Evolutionary conservation across 257 asterid species (phyloP).

Genomic region (Solanum bulbocastanum): DNA sequence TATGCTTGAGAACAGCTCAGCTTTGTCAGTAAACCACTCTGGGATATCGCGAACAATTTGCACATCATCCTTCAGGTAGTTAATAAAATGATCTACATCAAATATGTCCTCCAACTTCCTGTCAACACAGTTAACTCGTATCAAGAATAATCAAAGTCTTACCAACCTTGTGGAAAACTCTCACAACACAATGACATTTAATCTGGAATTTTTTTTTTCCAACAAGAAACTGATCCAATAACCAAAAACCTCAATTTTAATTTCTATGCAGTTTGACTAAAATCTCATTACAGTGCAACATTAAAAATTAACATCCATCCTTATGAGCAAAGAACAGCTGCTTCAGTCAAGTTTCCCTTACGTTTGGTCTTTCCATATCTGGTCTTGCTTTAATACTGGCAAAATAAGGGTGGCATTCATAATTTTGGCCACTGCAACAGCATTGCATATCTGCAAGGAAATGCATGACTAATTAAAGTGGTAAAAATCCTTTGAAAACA

Average conservation of each 20-base stretch:
- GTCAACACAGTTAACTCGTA: slow-evolving; percentile 16
- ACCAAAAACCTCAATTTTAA: neutral
- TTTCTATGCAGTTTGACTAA: neutral
- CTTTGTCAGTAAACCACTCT: slow-evolving; percentile 96
- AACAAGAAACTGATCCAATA: neutral
- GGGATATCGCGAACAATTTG: slow-evolving; percentile 92
- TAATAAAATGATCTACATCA: slow-evolving; percentile 93
- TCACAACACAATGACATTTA: neutral
- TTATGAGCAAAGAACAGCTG: neutral
- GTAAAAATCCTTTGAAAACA: neutral
- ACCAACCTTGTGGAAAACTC: neutral
- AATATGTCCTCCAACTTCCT: slow-evolving; percentile 98
- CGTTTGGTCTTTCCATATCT: slow-evolving; percentile 99
- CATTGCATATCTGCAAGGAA: slow-evolving; percentile 84
- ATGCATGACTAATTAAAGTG: neutral
- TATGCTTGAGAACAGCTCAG: slow-evolving; percentile 90
- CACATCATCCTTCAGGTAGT: slow-evolving; percentile 86
- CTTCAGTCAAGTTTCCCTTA: slow-evolving; percentile 36
- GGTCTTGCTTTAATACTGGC: slow-evolving; percentile 98
- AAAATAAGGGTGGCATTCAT: slow-evolving; percentile 93
- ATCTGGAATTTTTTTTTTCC: neutral
- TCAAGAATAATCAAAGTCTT: neutral
- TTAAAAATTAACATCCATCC: neutral
- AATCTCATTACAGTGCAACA: neutral
- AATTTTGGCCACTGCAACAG: slow-evolving; percentile 97